Base-by-base conservation (phyloP, 441 rosid species). In the Gossypium aridum region DNA sequence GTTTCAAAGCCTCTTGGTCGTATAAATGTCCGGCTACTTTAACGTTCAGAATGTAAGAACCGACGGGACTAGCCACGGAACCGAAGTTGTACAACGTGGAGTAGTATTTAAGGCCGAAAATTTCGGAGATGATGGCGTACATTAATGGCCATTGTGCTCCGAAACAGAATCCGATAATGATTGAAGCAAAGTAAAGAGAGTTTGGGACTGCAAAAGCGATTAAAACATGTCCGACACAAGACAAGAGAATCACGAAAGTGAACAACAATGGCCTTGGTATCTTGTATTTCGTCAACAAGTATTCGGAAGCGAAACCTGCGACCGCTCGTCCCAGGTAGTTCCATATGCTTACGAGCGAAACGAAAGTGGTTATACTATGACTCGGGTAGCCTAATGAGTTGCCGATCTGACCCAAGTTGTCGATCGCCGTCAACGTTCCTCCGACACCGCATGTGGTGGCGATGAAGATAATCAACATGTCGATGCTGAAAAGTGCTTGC, bases 401-500 rank as follows among this genome's bases (percentile, higher is more conserved):
- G 0, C 88, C 80, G 2, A 87, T 85, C 66, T 88, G 89, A 17
- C 88, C 88, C 59, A 88, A 28, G 70, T 87, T 88, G 77, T 88
- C 87, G 0, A 88, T 81, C 0, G 82, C 90, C 2, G 89, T 86
- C 60, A 89, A 71, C 0, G 87, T 83, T n/a, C 93, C 93, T 0
- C 90, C 91, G 2, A 78, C 77, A 0, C 93, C 90, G 2, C 85
- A 86, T 7, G 80, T 83, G 2, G 83, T 82, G 1, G 89, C 84
- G 0, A 80, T 5, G 51, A 87, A 87, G 14, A 87, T 74, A 6
- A 89, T 82, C 7, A 84, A 23, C 91, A 87, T 86, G 83, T 89
- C 86, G 0, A 85, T n/a, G 75, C 88, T 87, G 78, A 89, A 89
- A 3, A 89, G 77, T 0, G 91, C 86, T 80, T 89, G 91, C 55